phyloP scores from a whole-genome alignment of 2,329 filamentous ascomycete genomes.

The Pseudogymnoascus sp. region DNA sequence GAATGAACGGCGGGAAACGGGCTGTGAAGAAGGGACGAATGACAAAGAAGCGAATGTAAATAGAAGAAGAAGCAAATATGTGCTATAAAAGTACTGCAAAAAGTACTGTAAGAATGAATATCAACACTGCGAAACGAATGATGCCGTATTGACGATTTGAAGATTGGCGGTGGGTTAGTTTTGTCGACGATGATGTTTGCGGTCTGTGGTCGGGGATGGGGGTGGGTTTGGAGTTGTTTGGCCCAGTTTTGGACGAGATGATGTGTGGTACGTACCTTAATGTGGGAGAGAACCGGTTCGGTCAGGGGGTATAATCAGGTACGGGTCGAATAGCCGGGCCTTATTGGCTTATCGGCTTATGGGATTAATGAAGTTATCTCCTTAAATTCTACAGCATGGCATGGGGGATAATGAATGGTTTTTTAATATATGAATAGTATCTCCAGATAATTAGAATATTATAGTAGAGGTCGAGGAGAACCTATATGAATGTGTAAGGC shows the following conservation, averaged over 20 bases:
- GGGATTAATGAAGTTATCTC: background rate
- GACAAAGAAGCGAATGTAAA: background rate
- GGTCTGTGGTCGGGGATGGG: conserved; percentile 1
- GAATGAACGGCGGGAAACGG: background rate
- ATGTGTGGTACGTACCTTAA: conserved; percentile 2
- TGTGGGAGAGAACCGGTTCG: conserved; percentile 1
- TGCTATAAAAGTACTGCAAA: conserved; percentile 11
- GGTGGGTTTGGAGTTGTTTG: conserved; percentile 10
- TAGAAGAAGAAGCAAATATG: background rate
- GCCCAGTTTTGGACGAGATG: conserved; percentile 9
- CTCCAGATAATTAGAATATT: too few relatives aligned
- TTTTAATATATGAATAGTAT: too few relatives aligned
- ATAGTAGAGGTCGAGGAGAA: too few relatives aligned
- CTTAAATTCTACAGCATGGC: background rate
- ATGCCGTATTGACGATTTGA: conserved; percentile 8
- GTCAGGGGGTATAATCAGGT: conserved; percentile 9
- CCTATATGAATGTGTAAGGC: too few relatives aligned
- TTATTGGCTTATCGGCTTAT: background rate
- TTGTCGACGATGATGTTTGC: conserved; percentile 4
- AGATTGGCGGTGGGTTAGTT: background rate
- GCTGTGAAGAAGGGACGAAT: conserved; percentile 6
- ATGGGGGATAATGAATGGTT: too few relatives aligned
- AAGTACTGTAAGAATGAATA: conserved; percentile 5
- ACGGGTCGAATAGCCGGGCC: background rate
- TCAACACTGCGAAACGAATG: conserved; percentile 11